Percentiles rank a stretch among this genome's conserved stretches.
These are phyloP conservation scores for Exophiala dermatitidis DNA, from an alignment of 2,329 filamentous ascomycete genomes.

Conservation along the genomic window DNA sequence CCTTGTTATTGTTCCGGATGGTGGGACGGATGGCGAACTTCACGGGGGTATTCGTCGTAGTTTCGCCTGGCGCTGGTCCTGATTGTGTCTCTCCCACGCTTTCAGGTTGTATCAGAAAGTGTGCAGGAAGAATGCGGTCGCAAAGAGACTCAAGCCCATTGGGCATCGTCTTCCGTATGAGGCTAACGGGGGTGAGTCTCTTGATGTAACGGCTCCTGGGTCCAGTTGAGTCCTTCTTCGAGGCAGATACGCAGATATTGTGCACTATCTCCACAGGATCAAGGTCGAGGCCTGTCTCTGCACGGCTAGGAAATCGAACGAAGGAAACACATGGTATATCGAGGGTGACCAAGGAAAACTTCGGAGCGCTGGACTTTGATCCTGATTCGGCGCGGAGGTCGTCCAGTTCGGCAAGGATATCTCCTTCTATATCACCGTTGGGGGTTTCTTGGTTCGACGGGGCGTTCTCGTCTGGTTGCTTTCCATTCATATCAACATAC, in stretches of 20 bases:
- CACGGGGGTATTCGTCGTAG: not conserved
- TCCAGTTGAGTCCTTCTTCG: slow-evolving; percentile 39
- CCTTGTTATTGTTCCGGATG: slow-evolving; percentile 52
- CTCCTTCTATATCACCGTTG: slow-evolving; percentile 53
- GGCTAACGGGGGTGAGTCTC: slow-evolving; percentile 53
- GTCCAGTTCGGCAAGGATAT: slow-evolving; percentile 53
- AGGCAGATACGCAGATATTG: slow-evolving; percentile 51
- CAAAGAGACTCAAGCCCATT: slow-evolving; percentile 53
- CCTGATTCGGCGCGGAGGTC: slow-evolving; percentile 48
- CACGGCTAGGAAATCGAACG: slow-evolving; percentile 10
- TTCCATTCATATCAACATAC: slow-evolving; percentile 8
- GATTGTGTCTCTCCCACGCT: not conserved
- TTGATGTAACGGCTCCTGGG: slow-evolving; percentile 54
- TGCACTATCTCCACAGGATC: slow-evolving; percentile 56
- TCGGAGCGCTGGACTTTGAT: slow-evolving; percentile 27
- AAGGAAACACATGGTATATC: slow-evolving; percentile 28
- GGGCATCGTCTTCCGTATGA: slow-evolving; percentile 51
- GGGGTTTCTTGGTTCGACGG: slow-evolving; percentile 37
- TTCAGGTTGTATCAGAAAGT: slow-evolving; percentile 45
- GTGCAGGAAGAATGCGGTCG: slow-evolving; percentile 49
- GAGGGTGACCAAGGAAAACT: slow-evolving; percentile 17
- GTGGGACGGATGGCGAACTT: slow-evolving; percentile 59
- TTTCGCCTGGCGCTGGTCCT: slow-evolving; percentile 37
- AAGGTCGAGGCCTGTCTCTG: slow-evolving; percentile 39
- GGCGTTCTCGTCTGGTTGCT: not conserved